These are phyloP conservation scores for Leptodermis oblonga DNA, from an alignment of 257 asterid genomes.

Conservation along the genomic window DNA sequence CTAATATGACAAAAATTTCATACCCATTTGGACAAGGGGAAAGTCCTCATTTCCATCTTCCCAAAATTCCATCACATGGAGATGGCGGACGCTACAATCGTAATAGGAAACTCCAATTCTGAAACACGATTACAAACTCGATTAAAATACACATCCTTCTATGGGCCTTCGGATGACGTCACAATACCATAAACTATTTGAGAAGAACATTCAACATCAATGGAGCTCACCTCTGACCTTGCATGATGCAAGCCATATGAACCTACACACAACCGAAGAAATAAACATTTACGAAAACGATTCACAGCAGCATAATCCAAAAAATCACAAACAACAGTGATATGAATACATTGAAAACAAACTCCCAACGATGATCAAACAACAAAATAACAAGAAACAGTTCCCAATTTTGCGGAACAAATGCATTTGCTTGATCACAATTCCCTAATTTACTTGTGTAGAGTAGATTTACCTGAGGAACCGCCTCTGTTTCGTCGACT, in stretches of 20 bases:
- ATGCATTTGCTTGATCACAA: background rate
- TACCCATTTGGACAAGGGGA: constrained; percentile 90
- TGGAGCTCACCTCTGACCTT: constrained; percentile 66
- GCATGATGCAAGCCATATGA: constrained; percentile 86
- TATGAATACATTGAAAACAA: background rate
- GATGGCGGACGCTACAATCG: constrained; percentile 69
- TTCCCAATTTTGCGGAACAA: background rate
- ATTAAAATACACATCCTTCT: background rate
- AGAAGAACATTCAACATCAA: background rate
- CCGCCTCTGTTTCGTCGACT: constrained; percentile 35
- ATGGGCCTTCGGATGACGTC: background rate
- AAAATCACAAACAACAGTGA: background rate
- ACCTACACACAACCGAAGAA: constrained; percentile 40
- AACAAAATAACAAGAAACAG: background rate
- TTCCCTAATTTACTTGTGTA: too few relatives aligned
- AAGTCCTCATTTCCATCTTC: constrained; percentile 69
- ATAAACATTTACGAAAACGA: background rate
- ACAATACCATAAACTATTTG: too few relatives aligned
- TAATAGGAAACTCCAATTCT: constrained; percentile 92
- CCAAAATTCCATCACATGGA: constrained; percentile 83
- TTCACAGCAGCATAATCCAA: background rate
- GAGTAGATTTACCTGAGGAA: constrained; percentile 26
- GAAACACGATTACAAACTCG: constrained; percentile 22
- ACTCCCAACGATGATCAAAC: background rate
- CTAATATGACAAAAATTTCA: constrained; percentile 5